Percentiles rank a stretch among this genome's conserved stretches.
Conservation (phyloP, 441 rosid genomes). For the Pelargonium myrrhifolium region DNA sequence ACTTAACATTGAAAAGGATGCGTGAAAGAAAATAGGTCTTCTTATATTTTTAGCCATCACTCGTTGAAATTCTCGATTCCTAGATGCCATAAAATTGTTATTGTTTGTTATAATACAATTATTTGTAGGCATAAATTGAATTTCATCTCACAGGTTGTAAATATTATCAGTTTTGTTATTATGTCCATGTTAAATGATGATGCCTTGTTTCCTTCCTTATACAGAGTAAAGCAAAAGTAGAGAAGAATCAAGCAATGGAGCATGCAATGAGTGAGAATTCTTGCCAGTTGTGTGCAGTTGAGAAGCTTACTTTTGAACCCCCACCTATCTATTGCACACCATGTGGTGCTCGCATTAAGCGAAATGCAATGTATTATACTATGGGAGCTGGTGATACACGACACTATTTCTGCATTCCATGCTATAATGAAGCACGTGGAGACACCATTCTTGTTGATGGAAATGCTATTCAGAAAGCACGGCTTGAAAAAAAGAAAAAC, state of each 20-base stretch:
- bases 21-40: background rate
- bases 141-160: conserved; percentile 1
- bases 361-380: conserved; percentile 96
- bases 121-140: background rate
- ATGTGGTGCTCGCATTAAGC: conserved; percentile 96
- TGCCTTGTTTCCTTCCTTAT: conserved; percentile 17
- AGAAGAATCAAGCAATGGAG: conserved; percentile 98
- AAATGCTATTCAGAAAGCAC: conserved; percentile 55
- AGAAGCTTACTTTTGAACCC: conserved; percentile 99
- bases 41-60: too few species aligned
- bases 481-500: conserved; percentile 97
- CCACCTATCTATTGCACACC: conserved; percentile 96
- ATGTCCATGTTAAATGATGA: background rate
- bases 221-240: conserved; percentile 97
- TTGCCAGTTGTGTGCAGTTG: conserved; percentile 98
- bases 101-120: too few species aligned
- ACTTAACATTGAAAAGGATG: conserved; percentile 1
- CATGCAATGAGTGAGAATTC: conserved; percentile 98
- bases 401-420: conserved; percentile 92
- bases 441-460: conserved; percentile 77
- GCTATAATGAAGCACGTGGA: conserved; percentile 97
- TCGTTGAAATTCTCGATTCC: too few species aligned
- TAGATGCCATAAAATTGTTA: too few species aligned
- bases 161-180: background rate
- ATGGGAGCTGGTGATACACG: conserved; percentile 94